Evolutionary conservation across 352 stramenopile species (phyloP), one percentile per base, ranked within the genome.

Genomic region (Globisporangium uncinulatum): DNA sequence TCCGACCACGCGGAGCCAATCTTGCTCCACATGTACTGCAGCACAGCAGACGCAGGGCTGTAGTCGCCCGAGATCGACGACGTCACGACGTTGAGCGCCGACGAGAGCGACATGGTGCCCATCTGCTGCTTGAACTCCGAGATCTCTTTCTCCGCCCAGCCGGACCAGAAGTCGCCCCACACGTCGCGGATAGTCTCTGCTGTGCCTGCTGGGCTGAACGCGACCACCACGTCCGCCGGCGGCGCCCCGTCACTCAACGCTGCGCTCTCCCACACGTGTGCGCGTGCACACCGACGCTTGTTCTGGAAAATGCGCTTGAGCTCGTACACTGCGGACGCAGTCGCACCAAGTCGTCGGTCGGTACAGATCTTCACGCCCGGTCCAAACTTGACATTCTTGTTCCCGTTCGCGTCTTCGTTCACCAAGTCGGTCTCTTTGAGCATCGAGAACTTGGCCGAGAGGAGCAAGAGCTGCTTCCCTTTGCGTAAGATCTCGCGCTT

Each of bases 361-460:
- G 76, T 77, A 48, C 79, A 73, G 51, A 92, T 92, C 56, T 84
- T 84, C 34, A 94, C 77, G 37, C 84, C 84, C 14, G 70, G 67
- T 34, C 84, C 83, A 54, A 92, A 94, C 64, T 85, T 79, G 42
- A 92, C 80, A 57, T 92, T 92, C 66, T 92, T 94, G 73, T 92
- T 92, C 50, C 84, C 84, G 4, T 89, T 63, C 1, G 84, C 84
- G 58, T 94, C 84, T 66, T 89, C 82, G 54, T 92, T 94, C 43
- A 94, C 73, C n/a, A 90, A 51, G 17, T 94, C 84, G 31, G 82
- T 87, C 44, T 91, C 82, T 54, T 92, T 94, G 20, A 92, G 77
- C 84, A 94, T 94, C 13, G 80, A 87, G 36, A 94, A 94, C 55
- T 94, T 94, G 56, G 84, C 84, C 53, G 84, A 89, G 14, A 94